A percentile compares a stretch with the other conserved stretches of the same genome.
These are phyloP conservation scores for Zoysia pacifica DNA, from an alignment of 176 grass and related monocot species.

Conservation along the genomic window DNA sequence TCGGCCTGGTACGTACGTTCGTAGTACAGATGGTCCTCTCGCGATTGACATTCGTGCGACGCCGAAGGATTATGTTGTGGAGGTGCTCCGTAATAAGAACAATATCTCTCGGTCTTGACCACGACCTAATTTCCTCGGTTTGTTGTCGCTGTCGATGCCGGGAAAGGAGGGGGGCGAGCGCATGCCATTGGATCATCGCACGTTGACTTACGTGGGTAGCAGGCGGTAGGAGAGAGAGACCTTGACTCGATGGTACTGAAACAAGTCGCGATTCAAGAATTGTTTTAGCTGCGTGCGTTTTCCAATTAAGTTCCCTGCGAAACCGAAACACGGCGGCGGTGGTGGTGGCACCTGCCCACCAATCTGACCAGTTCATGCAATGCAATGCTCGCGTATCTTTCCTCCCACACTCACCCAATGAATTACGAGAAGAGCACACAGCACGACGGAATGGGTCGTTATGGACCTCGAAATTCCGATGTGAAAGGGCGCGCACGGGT, in stretches of 20 bases:
- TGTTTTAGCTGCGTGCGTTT: neutral
- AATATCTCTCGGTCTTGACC: neutral
- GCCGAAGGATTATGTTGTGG: neutral
- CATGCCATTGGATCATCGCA: too few species aligned
- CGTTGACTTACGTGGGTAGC: too few species aligned
- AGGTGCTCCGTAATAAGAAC: neutral
- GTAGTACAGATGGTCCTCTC: neutral
- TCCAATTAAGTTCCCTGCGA: neutral
- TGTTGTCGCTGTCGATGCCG: neutral
- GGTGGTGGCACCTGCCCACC: neutral
- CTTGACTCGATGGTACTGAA: too few species aligned
- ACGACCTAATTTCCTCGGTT: neutral
- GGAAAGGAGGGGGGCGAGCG: too few species aligned
- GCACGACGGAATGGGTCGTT: constrained; percentile 25
- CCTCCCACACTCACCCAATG: neutral
- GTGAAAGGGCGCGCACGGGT: constrained; percentile 22
- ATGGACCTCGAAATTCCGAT: constrained; percentile 38
- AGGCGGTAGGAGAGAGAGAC: too few species aligned
- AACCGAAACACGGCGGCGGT: neutral
- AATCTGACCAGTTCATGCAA: neutral
- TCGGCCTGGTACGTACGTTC: too few species aligned
- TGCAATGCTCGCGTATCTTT: neutral
- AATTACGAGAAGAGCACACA: neutral
- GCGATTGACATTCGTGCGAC: constrained; percentile 5
- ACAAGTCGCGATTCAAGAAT: too few species aligned